phyloP scores from a whole-genome alignment of 2,329 filamentous ascomycete genomes.

The Aspergillus ibericus region DNA sequence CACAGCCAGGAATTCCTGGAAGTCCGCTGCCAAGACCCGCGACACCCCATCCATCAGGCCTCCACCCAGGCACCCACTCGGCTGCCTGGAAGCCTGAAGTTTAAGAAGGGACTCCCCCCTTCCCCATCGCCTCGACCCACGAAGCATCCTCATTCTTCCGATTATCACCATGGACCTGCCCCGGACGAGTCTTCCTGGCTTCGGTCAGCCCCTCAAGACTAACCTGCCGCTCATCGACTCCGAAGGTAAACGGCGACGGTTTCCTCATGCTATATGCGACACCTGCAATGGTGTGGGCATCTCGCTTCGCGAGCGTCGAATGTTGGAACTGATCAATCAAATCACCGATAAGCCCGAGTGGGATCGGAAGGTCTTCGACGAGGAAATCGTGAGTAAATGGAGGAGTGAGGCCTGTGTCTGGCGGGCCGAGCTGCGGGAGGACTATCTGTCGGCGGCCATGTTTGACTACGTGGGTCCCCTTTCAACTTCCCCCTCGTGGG shows the following conservation, averaged over 20 bases:
- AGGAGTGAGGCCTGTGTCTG: slow-evolving; percentile 23
- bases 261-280: neutral
- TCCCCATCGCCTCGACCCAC: no score
- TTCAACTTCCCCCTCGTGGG: neutral
- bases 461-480: neutral
- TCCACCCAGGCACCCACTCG: no score
- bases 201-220: neutral
- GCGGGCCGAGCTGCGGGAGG: neutral
- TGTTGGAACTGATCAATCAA: slow-evolving; percentile 5
- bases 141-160: no score
- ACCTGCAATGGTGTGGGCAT: neutral
- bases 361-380: slow-evolving; percentile 42
- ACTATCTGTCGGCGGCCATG: neutral
- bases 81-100: no score
- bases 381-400: slow-evolving; percentile 36
- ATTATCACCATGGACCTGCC: neutral
- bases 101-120: no score
- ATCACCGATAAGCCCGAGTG: slow-evolving; percentile 47
- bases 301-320: slow-evolving; percentile 1
- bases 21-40: no score
- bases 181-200: neutral
- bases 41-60: no score
- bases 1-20: neutral
- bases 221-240: neutral
- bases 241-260: neutral